Conservation (phyloP, 2,329 filamentous ascomycete species). For the Verticillium isaacii region DNA sequence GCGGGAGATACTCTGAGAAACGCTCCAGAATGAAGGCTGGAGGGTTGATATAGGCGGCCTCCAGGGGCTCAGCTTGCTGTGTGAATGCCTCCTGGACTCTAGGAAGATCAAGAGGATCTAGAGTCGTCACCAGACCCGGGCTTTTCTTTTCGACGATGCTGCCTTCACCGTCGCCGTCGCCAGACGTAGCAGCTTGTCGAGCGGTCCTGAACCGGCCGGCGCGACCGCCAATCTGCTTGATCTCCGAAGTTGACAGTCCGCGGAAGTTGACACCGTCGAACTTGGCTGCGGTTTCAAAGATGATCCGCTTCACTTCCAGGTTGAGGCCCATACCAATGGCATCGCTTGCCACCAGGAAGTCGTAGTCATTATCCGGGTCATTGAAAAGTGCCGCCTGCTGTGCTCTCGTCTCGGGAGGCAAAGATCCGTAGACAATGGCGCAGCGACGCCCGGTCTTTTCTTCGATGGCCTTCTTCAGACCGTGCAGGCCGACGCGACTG, state of each 20-base stretch:
- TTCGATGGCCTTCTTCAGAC: slow-evolving; percentile 75
- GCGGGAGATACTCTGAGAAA: slow-evolving; percentile 78
- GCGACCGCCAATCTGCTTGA: slow-evolving; percentile 93
- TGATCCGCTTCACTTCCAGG: slow-evolving; percentile 81
- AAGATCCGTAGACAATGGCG: slow-evolving; percentile 85
- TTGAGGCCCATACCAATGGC: slow-evolving; percentile 98
- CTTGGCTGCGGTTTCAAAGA: slow-evolving; percentile 78
- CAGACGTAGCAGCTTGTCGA: slow-evolving; percentile 38
- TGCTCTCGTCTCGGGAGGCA: slow-evolving; percentile 89
- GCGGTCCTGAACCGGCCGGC: slow-evolving; percentile 83
- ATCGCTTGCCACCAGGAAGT: slow-evolving; percentile 89
- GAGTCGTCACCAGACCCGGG: slow-evolving; percentile 69
- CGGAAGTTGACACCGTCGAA: slow-evolving; percentile 56
- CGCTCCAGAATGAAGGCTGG: slow-evolving; percentile 66
- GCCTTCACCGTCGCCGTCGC: slow-evolving; percentile 7
- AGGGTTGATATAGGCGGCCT: slow-evolving; percentile 68
- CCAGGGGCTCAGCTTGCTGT: slow-evolving; percentile 59
- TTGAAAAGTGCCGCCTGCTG: slow-evolving; percentile 93
- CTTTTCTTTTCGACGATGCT: slow-evolving; percentile 4
- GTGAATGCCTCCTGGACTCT: slow-evolving; percentile 59
- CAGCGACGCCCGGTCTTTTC: slow-evolving; percentile 70
- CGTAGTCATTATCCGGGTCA: slow-evolving; percentile 91
- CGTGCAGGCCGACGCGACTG: slow-evolving; percentile 75
- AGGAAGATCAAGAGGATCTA: slow-evolving; percentile 65
- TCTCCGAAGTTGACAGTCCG: slow-evolving; percentile 64